Conservation (phyloP, 2,329 filamentous ascomycete species). For the Clarireedia hainanense region DNA sequence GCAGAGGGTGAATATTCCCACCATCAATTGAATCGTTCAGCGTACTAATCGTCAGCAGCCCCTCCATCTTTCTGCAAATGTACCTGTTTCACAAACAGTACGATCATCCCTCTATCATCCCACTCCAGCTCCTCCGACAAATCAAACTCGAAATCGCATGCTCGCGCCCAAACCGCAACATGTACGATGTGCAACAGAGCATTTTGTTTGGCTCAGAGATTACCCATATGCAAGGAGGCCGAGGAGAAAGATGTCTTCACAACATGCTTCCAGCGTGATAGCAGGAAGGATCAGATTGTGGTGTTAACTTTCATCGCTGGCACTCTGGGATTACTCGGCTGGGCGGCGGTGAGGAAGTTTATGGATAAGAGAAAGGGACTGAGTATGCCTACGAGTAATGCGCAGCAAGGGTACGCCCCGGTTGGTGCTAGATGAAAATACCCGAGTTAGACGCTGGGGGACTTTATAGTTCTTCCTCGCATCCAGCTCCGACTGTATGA, state of each 20-base stretch:
- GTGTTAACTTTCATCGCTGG: slow-evolving; percentile 57
- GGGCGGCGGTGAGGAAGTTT: slow-evolving; percentile 47
- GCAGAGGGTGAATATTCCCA: slow-evolving; percentile 22
- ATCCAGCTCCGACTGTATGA: not conserved
- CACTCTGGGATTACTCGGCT: slow-evolving; percentile 50
- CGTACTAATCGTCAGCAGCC: slow-evolving; percentile 34
- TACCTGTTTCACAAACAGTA: slow-evolving; percentile 63
- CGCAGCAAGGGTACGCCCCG: slow-evolving; percentile 20
- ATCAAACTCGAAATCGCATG: slow-evolving; percentile 10
- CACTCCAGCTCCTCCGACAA: slow-evolving; percentile 21
- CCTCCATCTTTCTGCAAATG: slow-evolving; percentile 62
- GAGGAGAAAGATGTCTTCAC: slow-evolving; percentile 55
- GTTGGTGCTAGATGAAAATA: slow-evolving; percentile 15
- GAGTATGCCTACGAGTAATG: slow-evolving; percentile 15
- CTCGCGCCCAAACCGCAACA: slow-evolving; percentile 35
- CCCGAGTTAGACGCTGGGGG: too few species aligned
- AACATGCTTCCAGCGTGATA: slow-evolving; percentile 59
- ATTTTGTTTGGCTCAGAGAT: slow-evolving; percentile 51
- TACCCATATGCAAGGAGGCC: slow-evolving; percentile 56
- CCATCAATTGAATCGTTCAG: not conserved
- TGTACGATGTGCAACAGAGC: slow-evolving; percentile 58
- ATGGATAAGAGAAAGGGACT: slow-evolving; percentile 34
- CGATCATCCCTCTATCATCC: slow-evolving; percentile 50
- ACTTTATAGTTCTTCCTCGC: too few species aligned
- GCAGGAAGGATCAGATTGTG: slow-evolving; percentile 58